A percentile compares a stretch with the other conserved stretches of the same genome.
Evolutionary conservation across 176 grass and related monocot species (phyloP).

Genomic region (Paspalum notatum): DNA sequence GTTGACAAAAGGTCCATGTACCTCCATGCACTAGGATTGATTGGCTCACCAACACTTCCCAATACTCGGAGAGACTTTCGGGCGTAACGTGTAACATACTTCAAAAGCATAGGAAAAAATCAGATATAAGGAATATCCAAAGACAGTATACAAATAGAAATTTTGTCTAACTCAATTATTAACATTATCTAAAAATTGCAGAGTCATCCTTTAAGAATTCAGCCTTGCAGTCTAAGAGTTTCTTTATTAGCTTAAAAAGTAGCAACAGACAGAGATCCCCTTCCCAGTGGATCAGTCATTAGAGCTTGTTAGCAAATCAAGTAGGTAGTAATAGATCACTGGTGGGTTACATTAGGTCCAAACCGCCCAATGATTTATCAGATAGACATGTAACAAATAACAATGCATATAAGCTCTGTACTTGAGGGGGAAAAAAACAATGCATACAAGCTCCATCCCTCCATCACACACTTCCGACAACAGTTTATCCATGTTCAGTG

Average conservation of each 20-base stretch:
- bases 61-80: slow-evolving; percentile 93
- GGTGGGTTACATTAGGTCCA: slow-evolving; percentile 17
- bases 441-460: neutral
- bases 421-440: too few relatives aligned
- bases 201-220: neutral
- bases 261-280: neutral
- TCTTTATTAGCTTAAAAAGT: slow-evolving; percentile 24
- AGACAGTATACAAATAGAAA: neutral
- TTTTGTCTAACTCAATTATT: neutral
- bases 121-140: slow-evolving; percentile 23
- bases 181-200: slow-evolving; percentile 28
- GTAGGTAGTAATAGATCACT: neutral
- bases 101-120: slow-evolving; percentile 49
- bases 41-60: slow-evolving; percentile 94
- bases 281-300: neutral
- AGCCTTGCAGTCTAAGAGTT: neutral
- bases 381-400: slow-evolving; percentile 15
- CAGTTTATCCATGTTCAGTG: neutral
- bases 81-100: slow-evolving; percentile 81
- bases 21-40: slow-evolving; percentile 99
- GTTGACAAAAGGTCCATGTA: slow-evolving; percentile 34
- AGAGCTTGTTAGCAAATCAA: slow-evolving; percentile 26
- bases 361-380: neutral
- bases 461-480: neutral
- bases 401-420: neutral